phyloP scores from a whole-genome alignment of 345 rosid genomes.

The Dipteronia dyeriana region DNA sequence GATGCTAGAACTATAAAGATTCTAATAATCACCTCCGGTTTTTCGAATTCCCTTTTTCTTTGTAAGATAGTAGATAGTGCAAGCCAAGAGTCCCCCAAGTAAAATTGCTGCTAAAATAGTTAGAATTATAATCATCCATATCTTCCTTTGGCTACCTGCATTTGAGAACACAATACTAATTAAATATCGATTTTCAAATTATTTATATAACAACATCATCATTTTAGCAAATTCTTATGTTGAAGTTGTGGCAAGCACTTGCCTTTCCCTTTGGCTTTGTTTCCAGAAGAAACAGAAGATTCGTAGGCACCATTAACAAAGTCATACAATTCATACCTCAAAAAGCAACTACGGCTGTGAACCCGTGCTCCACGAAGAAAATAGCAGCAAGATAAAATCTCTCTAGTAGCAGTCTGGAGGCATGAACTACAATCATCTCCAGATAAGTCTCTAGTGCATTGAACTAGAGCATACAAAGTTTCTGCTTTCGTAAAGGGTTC shows the following conservation, averaged over 20 bases:
- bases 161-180: background rate
- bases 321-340: conserved; percentile 45
- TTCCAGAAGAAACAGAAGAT: background rate
- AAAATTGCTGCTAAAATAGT: conserved; percentile 15
- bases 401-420: conserved; percentile 30
- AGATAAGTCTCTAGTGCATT: conserved; percentile 40
- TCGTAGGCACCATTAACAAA: conserved; percentile 30
- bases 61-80: background rate
- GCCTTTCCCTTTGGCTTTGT: conserved; percentile 22
- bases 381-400: conserved; percentile 27
- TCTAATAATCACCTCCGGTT: background rate
- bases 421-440: conserved; percentile 32
- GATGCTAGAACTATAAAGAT: too few relatives aligned
- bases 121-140: conserved; percentile 23
- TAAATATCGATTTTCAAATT: background rate
- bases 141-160: conserved; percentile 22
- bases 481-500: conserved; percentile 5
- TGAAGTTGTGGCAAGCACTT: background rate
- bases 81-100: conserved; percentile 20
- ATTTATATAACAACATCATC: background rate
- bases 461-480: conserved; percentile 31
- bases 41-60: conserved; percentile 5
- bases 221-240: background rate
- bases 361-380: conserved; percentile 37
- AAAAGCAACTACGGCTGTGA: conserved; percentile 44